Evolutionary conservation across 1,284 basidiomycete genomes (phyloP).

Genomic region (Trametes polyzona): DNA sequence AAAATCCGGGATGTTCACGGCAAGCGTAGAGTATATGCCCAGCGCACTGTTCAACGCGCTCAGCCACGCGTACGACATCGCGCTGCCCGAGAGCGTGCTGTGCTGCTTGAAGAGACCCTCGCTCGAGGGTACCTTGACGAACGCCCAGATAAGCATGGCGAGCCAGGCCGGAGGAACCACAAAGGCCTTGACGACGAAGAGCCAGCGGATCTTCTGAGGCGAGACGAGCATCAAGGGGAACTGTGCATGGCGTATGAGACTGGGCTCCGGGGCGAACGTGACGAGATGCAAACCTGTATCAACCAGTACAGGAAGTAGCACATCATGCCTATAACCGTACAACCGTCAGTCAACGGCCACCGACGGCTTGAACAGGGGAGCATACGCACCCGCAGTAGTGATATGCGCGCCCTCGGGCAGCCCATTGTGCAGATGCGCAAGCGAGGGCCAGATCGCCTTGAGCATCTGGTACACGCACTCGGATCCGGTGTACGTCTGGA

Average conservation of each 20-base stretch:
- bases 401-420: conserved; percentile 63
- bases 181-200: conserved; percentile 72
- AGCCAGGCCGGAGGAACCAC: conserved; percentile 71
- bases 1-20: conserved; percentile 79
- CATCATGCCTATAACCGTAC: conserved; percentile 51
- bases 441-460: conserved; percentile 79
- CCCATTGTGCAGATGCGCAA: conserved; percentile 64
- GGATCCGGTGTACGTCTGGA: conserved; percentile 63
- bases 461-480: conserved; percentile 75
- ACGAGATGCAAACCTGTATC: conserved; percentile 41
- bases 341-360: neutral
- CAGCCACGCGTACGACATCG: conserved; percentile 74
- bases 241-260: conserved; percentile 29
- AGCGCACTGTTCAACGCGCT: conserved; percentile 70
- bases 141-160: conserved; percentile 76
- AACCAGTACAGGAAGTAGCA: conserved; percentile 84
- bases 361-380: neutral
- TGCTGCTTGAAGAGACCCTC: conserved; percentile 53
- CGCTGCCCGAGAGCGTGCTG: conserved; percentile 50
- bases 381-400: conserved; percentile 56
- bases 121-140: conserved; percentile 63
- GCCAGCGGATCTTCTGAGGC: conserved; percentile 71
- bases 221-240: conserved; percentile 78
- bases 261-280: neutral
- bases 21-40: conserved; percentile 64